Base-by-base conservation (phyloP, 2,329 filamentous ascomycete genomes). In the Cercospora brassicicola region DNA sequence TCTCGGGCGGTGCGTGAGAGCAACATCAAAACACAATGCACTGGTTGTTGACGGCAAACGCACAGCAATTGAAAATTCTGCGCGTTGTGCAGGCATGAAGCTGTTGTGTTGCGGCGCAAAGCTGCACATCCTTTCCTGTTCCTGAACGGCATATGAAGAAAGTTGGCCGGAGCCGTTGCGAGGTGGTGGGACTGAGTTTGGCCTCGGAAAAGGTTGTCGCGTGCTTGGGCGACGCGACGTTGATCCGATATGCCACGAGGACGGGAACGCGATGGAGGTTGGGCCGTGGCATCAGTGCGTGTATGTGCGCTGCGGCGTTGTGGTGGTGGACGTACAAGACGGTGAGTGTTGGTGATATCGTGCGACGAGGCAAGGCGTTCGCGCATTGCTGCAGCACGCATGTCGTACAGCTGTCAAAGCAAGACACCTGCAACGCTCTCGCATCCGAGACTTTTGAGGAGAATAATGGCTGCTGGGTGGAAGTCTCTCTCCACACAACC, bases 91-190 rank as follows among this genome's bases (percentile, higher is more conserved):
- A 53, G 42, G 61, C 42, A 55, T 63, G 61, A 53, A 13, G 61
- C 45, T 55, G 61, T 63, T 26, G 31, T 26, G 36, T 60, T 8
- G n/a, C 18, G 20, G 7, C 7, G 42, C 18, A 18, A 26, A 15
- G 31, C 20, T 51, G 48, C 48, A 36, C 30, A 63, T 56, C 53
- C 62, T 23, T 60, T 65, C 63, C 63, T 65, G 55, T 65, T 48
- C 36, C 53, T 65, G 62, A 59, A 39, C 39, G 39, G 48, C 48
- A 55, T 36, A 20, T n/a, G 18, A n/a, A 56, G 36, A 64, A 51
- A 57, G 62, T 64, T 64, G 62, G 62, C 48, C 48, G 36, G 36
- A 39, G 13, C 13, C 48, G 30, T 56, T 51, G 42, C 18, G 6
- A 13, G 26, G 45, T 48, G 45, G 39, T 53, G 11, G 59, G 59